Evolutionary conservation across 805 yeast genomes (phyloP).

Genomic region (Pichia ethanolica): DNA sequence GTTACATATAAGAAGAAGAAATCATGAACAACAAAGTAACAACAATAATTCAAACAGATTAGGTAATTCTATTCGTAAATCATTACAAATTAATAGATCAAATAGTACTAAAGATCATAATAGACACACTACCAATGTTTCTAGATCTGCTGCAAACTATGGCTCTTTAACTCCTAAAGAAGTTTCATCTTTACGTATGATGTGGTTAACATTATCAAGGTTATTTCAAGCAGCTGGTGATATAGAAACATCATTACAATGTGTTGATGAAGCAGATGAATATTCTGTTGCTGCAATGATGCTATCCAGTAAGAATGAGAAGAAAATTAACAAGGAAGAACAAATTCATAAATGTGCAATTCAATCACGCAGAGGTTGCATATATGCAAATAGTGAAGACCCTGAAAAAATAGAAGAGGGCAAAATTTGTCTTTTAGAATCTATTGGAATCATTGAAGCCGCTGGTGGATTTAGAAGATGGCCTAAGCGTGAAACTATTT

Average conservation of each 20-base stretch:
- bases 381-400: neutral
- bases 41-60: neutral
- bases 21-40: neutral
- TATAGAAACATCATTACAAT: conserved; percentile 55
- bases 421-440: neutral
- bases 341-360: neutral
- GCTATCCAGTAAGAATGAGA: neutral
- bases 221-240: conserved; percentile 53
- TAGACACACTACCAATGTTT: neutral
- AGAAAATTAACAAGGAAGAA: neutral
- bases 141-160: neutral
- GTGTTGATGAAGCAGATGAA: conserved; percentile 64
- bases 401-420: neutral
- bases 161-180: conserved; percentile 18
- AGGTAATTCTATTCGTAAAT: conserved; percentile 3
- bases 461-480: neutral
- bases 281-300: neutral
- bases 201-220: conserved; percentile 72
- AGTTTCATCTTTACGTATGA: conserved; percentile 39
- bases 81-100: conserved; percentile 3
- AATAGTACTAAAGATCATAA: neutral
- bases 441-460: neutral
- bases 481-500: neutral
- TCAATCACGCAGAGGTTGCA: conserved; percentile 7
- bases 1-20: neutral